These are phyloP conservation scores for Hirschfeldia incana DNA, from an alignment of 345 rosid genomes.

Conservation along the genomic window DNA sequence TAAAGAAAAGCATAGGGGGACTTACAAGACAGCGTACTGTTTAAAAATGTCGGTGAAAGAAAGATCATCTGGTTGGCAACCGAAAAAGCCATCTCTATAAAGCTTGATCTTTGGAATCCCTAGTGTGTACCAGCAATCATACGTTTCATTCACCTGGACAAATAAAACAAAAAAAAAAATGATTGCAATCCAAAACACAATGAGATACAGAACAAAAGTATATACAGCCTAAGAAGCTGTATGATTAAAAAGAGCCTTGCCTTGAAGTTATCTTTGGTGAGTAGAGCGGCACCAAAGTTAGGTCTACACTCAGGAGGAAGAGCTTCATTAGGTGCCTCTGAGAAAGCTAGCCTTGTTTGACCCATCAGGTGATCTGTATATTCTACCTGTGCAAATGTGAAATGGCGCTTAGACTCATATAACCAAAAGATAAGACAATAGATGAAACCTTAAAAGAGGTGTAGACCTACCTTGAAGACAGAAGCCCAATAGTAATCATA, in stretches of 20 bases:
- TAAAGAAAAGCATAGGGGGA: conserved; percentile 15
- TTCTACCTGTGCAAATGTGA: conserved; percentile 55
- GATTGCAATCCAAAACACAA: neutral
- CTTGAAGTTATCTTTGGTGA: conserved; percentile 80
- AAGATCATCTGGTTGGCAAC: conserved; percentile 70
- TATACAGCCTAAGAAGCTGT: neutral
- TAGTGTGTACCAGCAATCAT: conserved; percentile 82
- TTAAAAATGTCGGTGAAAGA: conserved; percentile 55
- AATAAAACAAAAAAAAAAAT: neutral
- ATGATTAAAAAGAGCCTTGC: conserved; percentile 35
- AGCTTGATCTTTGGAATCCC: conserved; percentile 70
- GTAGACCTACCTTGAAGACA: conserved; percentile 65
- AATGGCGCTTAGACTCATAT: neutral
- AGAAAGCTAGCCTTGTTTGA: conserved; percentile 54
- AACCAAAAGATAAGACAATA: no score
- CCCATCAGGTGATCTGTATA: conserved; percentile 70
- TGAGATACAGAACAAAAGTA: neutral
- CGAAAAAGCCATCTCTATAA: conserved; percentile 63
- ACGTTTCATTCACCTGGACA: conserved; percentile 79
- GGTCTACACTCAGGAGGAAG: conserved; percentile 91
- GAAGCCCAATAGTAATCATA: conserved; percentile 97
- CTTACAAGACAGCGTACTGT: conserved; percentile 66
- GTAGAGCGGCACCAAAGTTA: conserved; percentile 67
- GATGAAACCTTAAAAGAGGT: neutral
- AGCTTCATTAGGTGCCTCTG: conserved; percentile 90